Percentiles rank a stretch among this genome's conserved stretches.
phyloP scores from a whole-genome alignment of 768 basidiomycete genomes.

The Auricularia sp. region DNA sequence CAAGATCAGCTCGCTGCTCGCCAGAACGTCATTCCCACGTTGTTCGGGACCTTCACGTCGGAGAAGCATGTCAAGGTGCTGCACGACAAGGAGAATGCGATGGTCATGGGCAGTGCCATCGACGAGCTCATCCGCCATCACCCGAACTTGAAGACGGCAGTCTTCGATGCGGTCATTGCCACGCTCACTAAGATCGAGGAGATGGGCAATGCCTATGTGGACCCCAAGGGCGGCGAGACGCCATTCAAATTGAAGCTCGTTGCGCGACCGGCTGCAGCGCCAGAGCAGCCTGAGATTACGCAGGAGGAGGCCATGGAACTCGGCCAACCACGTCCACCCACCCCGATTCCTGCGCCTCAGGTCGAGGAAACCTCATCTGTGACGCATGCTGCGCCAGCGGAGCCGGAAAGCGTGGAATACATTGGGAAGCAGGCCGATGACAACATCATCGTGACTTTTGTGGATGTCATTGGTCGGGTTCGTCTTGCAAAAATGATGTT shows the following conservation, averaged over 20 bases:
- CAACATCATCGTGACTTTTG: constrained; percentile 65
- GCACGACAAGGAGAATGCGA: constrained; percentile 87
- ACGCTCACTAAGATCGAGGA: constrained; percentile 67
- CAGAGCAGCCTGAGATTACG: constrained; percentile 24
- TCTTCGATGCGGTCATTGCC: constrained; percentile 67
- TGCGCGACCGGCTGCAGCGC: constrained; percentile 13
- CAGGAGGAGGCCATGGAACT: constrained; percentile 16
- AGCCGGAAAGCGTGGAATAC: not conserved
- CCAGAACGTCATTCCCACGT: constrained; percentile 71
- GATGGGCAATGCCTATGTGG: constrained; percentile 49
- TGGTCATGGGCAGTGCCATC: constrained; percentile 76
- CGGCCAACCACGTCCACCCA: constrained; percentile 13
- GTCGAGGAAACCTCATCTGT: not conserved
- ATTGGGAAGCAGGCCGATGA: constrained; percentile 25
- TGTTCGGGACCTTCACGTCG: constrained; percentile 81
- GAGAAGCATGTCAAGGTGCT: constrained; percentile 74
- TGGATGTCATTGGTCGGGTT: constrained; percentile 73
- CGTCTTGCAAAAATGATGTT: constrained; percentile 15
- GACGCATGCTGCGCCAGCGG: not conserved
- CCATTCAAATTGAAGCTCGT: constrained; percentile 12
- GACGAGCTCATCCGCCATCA: constrained; percentile 97
- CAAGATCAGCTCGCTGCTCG: constrained; percentile 69
- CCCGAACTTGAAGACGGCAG: constrained; percentile 68
- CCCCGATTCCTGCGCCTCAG: constrained; percentile 1
- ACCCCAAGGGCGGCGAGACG: constrained; percentile 45